These are phyloP conservation scores for Phytophthora boehmeriae DNA, from an alignment of 352 stramenopile species.

Conservation along the genomic window DNA sequence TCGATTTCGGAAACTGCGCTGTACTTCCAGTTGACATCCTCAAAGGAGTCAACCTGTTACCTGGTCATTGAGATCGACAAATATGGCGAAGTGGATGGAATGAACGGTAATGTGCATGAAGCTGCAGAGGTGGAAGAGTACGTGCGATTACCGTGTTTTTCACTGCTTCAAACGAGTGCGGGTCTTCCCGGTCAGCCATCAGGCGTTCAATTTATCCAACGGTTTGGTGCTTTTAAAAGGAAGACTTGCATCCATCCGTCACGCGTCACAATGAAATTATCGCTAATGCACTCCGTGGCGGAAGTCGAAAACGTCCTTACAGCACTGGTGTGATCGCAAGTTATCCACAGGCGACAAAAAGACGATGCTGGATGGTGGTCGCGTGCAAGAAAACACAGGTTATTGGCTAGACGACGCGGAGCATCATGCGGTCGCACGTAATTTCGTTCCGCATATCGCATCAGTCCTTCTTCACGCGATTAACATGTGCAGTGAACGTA, in stretches of 20 bases:
- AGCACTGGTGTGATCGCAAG: conserved; percentile 20
- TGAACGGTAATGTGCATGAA: conserved; percentile 60
- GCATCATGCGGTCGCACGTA: conserved; percentile 21
- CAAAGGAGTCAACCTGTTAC: conserved; percentile 86
- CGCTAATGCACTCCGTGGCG: conserved; percentile 27
- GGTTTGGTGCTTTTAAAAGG: conserved; percentile 83
- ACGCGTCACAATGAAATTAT: conserved; percentile 54
- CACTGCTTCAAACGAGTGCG: conserved; percentile 73
- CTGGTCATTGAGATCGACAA: conserved; percentile 88
- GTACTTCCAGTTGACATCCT: conserved; percentile 84
- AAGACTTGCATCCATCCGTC: conserved; percentile 67
- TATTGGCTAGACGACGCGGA: conserved; percentile 42
- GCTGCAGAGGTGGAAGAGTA: conserved; percentile 62
- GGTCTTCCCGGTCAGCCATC: conserved; percentile 60
- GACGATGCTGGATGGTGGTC: conserved; percentile 28
- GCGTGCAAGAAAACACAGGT: conserved; percentile 28
- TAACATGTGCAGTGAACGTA: conserved; percentile 83
- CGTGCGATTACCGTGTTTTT: conserved; percentile 81
- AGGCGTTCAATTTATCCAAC: conserved; percentile 87
- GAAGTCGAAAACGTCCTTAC: conserved; percentile 45
- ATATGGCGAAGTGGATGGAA: conserved; percentile 72
- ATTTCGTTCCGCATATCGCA: conserved; percentile 69
- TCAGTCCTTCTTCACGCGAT: conserved; percentile 84
- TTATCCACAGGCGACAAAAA: conserved; percentile 42
- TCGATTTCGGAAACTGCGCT: conserved; percentile 83